These are phyloP conservation scores for Amphirosellinia nigrospora DNA, from an alignment of 495 filamentous ascomycete genomes.

Conservation along the genomic window DNA sequence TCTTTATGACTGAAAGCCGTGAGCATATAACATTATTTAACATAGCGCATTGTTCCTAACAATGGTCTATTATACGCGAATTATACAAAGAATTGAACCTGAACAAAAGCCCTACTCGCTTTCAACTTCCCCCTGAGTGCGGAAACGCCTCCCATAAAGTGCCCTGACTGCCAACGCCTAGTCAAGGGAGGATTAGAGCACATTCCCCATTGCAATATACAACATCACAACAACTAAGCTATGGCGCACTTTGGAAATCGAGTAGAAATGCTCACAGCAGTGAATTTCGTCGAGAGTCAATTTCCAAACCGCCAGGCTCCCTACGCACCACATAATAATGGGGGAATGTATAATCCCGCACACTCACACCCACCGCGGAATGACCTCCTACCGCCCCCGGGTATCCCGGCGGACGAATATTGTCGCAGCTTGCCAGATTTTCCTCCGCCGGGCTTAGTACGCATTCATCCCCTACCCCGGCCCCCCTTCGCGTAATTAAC, in stretches of 20 bases:
- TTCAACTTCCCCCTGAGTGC: not conserved
- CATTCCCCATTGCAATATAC: not conserved
- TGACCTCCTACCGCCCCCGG: not conserved
- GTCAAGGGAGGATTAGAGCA: not conserved
- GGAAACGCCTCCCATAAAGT: not conserved
- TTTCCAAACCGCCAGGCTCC: not conserved
- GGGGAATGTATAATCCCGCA: not conserved
- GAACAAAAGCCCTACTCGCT: not conserved
- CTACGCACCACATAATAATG: not conserved
- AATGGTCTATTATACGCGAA: no score
- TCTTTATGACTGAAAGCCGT: not conserved
- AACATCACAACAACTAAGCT: not conserved
- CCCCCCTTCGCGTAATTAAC: slow-evolving; percentile 64
- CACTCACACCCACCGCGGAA: not conserved
- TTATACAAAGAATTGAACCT: not conserved
- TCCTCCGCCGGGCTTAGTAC: slow-evolving; percentile 46
- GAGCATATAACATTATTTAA: not conserved
- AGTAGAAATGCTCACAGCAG: not conserved
- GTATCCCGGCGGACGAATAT: not conserved
- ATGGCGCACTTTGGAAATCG: not conserved
- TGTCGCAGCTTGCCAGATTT: slow-evolving; percentile 60
- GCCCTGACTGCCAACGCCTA: not conserved
- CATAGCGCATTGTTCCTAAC: not conserved
- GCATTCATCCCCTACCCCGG: slow-evolving; percentile 57
- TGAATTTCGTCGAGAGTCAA: slow-evolving; percentile 2